Evolutionary conservation across 2,329 filamentous ascomycete species (phyloP), one percentile per base, ranked within the genome.

Genomic region (Aspergillus ustus): DNA sequence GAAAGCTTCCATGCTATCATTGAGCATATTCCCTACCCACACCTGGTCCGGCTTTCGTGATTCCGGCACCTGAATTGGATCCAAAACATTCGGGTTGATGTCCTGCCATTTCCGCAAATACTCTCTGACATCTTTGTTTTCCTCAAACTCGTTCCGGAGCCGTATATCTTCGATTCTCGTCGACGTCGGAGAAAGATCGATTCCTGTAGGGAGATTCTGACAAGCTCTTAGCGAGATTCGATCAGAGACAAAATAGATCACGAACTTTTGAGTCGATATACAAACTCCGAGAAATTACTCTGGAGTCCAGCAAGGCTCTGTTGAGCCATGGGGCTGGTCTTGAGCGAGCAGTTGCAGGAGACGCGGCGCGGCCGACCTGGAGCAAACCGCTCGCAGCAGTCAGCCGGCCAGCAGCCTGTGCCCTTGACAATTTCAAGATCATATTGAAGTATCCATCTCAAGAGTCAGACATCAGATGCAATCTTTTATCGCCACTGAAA

Each of bases 101-200:
- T 70, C 67, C 61, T 77, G 74, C 79, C 79, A 81, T 72, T 75
- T 74, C 51, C 66, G 66, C 20, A 81, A 66, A 57, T 80, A 80
- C n/a, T 73, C 67, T 53, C 77, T 73, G 31, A 81, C 79, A 60
- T 79, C 71, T 43, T 71, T 72, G 52, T 74, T 72, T 34, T 70
- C 67, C 59, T 76, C 73, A 37, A 78, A 70, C 60, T 79, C 76
- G 50, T 66, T 70, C 52, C 72, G 65, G 7, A 68, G 63, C 15
- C 72, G 69, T 43, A 73, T 70, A 56, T 75, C 66, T 52, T 72
- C 67, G 50, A 72, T 61, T 5, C 67, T 67, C 11, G 65, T 54
- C 20, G 60, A 58, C 25, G 61, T 20, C 22, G 51, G 44, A 3
- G 59, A 9, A 11, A 55, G 31, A 34, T 64, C 64, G 13, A 61